phyloP scores from a whole-genome alignment of 2,329 filamentous ascomycete genomes.

The Parascedosporium putredinis region DNA sequence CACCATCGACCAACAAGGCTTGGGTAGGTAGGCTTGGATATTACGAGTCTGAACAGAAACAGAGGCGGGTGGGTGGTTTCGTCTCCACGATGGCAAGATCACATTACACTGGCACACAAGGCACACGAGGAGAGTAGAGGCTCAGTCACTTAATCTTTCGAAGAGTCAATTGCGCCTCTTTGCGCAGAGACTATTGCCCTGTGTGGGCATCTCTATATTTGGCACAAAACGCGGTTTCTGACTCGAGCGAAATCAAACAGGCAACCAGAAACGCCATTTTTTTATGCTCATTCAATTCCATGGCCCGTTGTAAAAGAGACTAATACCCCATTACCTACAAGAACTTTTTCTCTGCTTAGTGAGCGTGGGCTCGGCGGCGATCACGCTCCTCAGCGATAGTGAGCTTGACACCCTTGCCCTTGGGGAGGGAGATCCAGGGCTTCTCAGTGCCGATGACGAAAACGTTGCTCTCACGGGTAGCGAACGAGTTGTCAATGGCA shows the following conservation, averaged over 20 bases:
- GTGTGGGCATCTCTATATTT: constrained; percentile 1
- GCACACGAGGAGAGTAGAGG: background rate
- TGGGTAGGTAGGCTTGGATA: too few species aligned
- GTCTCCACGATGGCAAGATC: too few species aligned
- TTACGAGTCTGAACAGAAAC: too few species aligned
- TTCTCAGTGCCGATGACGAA: constrained; percentile 98
- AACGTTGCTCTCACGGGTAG: constrained; percentile 98
- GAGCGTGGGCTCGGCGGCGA: constrained; percentile 67
- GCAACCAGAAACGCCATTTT: constrained; percentile 6
- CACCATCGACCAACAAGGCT: too few species aligned
- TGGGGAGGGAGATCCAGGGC: constrained; percentile 98
- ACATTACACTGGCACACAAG: background rate
- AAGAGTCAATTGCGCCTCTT: constrained; percentile 3
- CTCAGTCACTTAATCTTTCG: background rate
- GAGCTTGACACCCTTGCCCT: constrained; percentile 99
- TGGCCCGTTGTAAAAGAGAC: constrained; percentile 3
- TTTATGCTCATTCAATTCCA: constrained; percentile 7
- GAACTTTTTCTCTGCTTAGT: constrained; percentile 30
- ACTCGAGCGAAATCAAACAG: constrained; percentile 1
- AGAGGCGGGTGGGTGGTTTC: too few species aligned
- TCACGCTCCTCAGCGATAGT: constrained; percentile 98
- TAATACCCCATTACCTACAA: background rate
- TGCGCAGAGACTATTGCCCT: background rate
- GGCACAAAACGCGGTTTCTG: background rate
- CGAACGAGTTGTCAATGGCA: constrained; percentile 99